Conservation (phyloP, 805 yeast genomes). For the Wickerhamomyces bisporus region DNA sequence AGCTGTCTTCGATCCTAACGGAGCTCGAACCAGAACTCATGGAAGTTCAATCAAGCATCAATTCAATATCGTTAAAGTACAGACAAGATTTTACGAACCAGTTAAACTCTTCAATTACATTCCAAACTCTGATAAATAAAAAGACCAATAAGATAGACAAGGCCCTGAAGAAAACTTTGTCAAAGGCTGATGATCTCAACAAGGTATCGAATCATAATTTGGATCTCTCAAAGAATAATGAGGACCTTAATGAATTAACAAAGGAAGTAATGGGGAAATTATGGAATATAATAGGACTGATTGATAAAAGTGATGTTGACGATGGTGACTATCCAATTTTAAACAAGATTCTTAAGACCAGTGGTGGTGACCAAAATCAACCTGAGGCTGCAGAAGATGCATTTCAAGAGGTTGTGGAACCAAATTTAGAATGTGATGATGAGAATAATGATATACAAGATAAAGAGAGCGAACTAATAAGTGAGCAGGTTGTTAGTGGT, state of each 20-base stretch:
- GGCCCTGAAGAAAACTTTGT: too few relatives aligned
- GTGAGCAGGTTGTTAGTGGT: too few relatives aligned
- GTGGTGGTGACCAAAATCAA: too few relatives aligned
- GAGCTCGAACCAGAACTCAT: conserved; percentile 4
- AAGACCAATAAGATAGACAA: too few relatives aligned
- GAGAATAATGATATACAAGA: not conserved
- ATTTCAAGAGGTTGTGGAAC: too few relatives aligned
- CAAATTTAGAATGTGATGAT: too few relatives aligned
- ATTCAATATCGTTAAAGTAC: conserved; percentile 3
- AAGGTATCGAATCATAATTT: too few relatives aligned
- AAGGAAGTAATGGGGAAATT: not conserved
- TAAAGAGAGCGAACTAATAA: too few relatives aligned
- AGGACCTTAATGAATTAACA: not conserved
- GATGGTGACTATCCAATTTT: not conserved
- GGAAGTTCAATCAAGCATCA: conserved; percentile 3
- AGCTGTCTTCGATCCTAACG: conserved; percentile 7
- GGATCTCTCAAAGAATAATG: not conserved
- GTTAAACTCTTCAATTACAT: too few relatives aligned
- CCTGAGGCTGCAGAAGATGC: not conserved
- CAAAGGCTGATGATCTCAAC: too few relatives aligned
- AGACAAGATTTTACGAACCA: not conserved
- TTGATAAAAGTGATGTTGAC: not conserved
- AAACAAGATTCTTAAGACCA: not conserved
- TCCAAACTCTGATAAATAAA: too few relatives aligned
- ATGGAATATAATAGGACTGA: not conserved